Conservation (phyloP, 2,329 filamentous ascomycete genomes). For the Coniochaeta sp. region DNA sequence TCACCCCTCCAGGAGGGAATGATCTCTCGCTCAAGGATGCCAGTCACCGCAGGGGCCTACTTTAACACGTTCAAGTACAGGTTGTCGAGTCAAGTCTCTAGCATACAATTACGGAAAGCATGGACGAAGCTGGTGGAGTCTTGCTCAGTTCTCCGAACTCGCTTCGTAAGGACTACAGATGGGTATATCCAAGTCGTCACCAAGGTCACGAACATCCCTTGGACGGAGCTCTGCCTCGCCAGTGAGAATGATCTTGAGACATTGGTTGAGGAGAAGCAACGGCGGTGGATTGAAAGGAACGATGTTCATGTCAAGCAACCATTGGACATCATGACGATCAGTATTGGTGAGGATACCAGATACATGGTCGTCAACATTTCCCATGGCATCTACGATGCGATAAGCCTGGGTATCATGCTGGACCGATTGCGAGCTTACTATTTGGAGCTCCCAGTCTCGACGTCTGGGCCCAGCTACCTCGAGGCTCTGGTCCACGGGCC, state of each 20-base stretch:
- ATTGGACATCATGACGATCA: constrained; percentile 40
- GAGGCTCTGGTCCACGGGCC: constrained; percentile 65
- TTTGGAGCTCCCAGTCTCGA: constrained; percentile 11
- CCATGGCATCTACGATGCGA: constrained; percentile 82
- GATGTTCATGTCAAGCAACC: constrained; percentile 39
- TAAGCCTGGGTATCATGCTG: constrained; percentile 65
- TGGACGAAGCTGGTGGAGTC: constrained; percentile 47
- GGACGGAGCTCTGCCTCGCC: constrained; percentile 28
- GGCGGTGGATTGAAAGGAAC: constrained; percentile 49
- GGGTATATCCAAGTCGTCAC: constrained; percentile 70
- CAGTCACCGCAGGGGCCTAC: constrained; percentile 54
- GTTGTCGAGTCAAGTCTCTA: constrained; percentile 36
- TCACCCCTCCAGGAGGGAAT: constrained; percentile 84
- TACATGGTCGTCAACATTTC: constrained; percentile 64
- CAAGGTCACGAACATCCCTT: constrained; percentile 31
- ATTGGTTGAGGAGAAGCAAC: constrained; percentile 26
- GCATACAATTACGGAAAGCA: constrained; percentile 41
- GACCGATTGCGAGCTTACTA: constrained; percentile 49
- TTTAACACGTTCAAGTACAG: constrained; percentile 68
- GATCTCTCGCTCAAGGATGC: constrained; percentile 58
- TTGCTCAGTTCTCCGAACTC: constrained; percentile 63
- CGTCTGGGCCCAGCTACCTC: constrained; percentile 49
- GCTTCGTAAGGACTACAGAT: constrained; percentile 65
- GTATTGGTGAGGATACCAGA: constrained; percentile 10
- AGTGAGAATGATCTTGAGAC: constrained; percentile 21